phyloP scores from a whole-genome alignment of 2,329 filamentous ascomycete species.

The Arthroderma sp. region DNA sequence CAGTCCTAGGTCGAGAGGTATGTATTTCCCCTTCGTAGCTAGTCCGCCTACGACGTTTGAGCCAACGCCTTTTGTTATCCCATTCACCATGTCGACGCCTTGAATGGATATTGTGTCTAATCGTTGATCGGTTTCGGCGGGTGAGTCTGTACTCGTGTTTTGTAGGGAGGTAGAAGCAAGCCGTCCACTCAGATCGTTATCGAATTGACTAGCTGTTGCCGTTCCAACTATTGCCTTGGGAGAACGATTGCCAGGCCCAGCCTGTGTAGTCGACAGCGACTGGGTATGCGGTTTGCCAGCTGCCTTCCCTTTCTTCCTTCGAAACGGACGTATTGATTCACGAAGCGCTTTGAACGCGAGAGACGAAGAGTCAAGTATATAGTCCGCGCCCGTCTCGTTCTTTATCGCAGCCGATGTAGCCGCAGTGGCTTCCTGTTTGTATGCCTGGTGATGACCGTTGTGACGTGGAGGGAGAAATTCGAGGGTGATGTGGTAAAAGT shows the following conservation, averaged over 20 bases:
- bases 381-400: no score
- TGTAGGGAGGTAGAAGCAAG: neutral
- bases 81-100: conserved; percentile 60
- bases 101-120: conserved; percentile 69
- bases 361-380: neutral
- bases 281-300: neutral
- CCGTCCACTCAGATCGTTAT: neutral
- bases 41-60: conserved; percentile 48
- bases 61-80: conserved; percentile 39
- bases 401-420: neutral
- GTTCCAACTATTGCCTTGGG: neutral
- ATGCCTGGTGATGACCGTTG: no score
- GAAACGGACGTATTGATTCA: conserved; percentile 14
- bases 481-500: conserved; percentile 52
- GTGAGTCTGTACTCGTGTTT: neutral
- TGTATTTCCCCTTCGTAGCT: conserved; percentile 70
- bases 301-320: conserved; percentile 5
- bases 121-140: conserved; percentile 54
- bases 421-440: neutral
- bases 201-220: neutral
- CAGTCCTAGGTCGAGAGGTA: conserved; percentile 56
- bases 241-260: neutral
- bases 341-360: conserved; percentile 7
- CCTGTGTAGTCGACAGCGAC: neutral
- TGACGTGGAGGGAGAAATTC: conserved; percentile 45